These are phyloP conservation scores for Coemansia sp. DNA, from an alignment of 192 early-diverging fungal species.

Conservation along the genomic window DNA sequence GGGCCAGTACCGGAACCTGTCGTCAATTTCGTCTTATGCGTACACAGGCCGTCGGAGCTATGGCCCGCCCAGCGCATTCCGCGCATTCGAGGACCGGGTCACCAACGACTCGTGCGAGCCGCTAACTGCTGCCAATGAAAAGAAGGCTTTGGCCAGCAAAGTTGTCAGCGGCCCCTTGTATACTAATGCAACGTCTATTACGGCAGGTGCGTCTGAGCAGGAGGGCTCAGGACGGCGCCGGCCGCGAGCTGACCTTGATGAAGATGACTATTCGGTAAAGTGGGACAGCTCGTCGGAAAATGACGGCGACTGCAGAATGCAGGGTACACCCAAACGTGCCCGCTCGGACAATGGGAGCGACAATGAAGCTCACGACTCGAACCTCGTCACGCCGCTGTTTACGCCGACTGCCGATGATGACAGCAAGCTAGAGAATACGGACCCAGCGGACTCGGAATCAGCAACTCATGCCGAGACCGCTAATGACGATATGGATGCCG, in stretches of 20 bases:
- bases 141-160: neutral
- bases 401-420: neutral
- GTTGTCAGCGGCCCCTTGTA: neutral
- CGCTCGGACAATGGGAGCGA: constrained; percentile 43
- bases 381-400: neutral
- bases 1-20: constrained; percentile 29
- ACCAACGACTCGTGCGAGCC: constrained; percentile 31
- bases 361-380: constrained; percentile 10
- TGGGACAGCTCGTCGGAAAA: constrained; percentile 22
- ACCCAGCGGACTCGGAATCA: neutral
- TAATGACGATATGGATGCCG: neutral
- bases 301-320: constrained; percentile 5
- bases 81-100: constrained; percentile 39
- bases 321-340: constrained; percentile 36
- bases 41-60: constrained; percentile 15
- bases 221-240: neutral
- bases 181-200: constrained; percentile 1
- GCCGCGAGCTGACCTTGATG: neutral
- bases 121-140: constrained; percentile 13
- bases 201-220: neutral
- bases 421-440: neutral
- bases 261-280: constrained; percentile 6
- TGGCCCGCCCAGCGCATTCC: constrained; percentile 26
- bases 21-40: constrained; percentile 37
- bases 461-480: neutral